phyloP scores from a whole-genome alignment of 164 flowering plant genomes.

The Magnolia officinalis region DNA sequence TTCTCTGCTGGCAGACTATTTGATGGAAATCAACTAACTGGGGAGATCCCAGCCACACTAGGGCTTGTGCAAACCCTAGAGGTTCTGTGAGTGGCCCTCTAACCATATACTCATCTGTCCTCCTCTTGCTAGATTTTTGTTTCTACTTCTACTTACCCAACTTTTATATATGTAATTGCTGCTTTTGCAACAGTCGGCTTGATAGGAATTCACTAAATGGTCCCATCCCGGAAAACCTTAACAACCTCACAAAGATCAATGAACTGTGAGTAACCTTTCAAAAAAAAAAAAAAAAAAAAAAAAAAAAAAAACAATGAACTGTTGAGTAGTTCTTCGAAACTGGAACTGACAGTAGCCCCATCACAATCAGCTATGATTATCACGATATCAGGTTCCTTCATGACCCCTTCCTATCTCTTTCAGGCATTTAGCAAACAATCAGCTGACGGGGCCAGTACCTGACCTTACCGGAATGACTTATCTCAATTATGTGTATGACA shows the following conservation, averaged over 20 bases:
- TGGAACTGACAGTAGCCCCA: background rate
- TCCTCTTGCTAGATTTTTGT: background rate
- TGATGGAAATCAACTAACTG: constrained; percentile 73
- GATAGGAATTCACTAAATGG: constrained; percentile 70
- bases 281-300: constrained; percentile 9
- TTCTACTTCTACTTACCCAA: background rate
- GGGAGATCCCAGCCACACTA: constrained; percentile 58
- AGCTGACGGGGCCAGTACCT: constrained; percentile 58
- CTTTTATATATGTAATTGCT: background rate
- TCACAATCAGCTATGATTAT: background rate
- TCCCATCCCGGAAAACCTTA: constrained; percentile 52
- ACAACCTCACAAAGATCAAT: constrained; percentile 51
- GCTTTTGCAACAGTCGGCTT: constrained; percentile 56
- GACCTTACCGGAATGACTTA: constrained; percentile 56
- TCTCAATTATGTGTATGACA: constrained; percentile 77
- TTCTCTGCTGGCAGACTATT: constrained; percentile 45
- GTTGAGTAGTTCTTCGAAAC: constrained; percentile 33
- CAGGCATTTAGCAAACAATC: constrained; percentile 76
- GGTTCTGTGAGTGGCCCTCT: constrained; percentile 77
- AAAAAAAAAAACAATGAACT: constrained; percentile 38
- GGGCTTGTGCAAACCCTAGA: constrained; percentile 72
- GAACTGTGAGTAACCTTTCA: constrained; percentile 57
- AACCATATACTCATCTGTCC: background rate
- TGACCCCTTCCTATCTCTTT: constrained; percentile 10
- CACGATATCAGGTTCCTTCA: background rate